Percentiles rank a stretch among this genome's conserved stretches.
phyloP scores from a whole-genome alignment of 176 grass and related monocot species.

The Triticum timopheevii region DNA sequence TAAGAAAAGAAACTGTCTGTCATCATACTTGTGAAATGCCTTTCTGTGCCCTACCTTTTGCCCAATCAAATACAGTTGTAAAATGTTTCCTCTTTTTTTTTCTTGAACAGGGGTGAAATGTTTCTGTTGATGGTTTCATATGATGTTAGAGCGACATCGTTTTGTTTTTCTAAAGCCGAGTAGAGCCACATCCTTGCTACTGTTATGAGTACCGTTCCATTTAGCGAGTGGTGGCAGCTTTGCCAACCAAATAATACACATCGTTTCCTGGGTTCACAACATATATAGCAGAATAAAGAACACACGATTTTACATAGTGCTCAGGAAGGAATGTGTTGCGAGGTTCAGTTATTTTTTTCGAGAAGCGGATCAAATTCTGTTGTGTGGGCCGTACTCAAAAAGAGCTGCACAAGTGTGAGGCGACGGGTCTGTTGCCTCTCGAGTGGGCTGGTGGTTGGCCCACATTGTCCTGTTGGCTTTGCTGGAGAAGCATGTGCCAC shows the following conservation, averaged over 20 bases:
- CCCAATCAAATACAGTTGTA: conserved; percentile 5
- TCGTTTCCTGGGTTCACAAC: no score
- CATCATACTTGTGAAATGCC: neutral
- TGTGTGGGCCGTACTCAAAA: no score
- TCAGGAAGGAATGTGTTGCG: neutral
- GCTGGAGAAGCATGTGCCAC: neutral
- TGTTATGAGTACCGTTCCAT: no score
- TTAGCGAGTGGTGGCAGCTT: no score
- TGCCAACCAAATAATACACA: no score
- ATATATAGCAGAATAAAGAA: neutral
- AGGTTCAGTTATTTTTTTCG: no score
- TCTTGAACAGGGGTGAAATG: no score
- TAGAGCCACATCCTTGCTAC: no score
- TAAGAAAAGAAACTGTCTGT: conserved; percentile 34
- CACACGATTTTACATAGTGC: neutral
- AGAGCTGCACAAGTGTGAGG: no score
- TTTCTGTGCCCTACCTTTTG: neutral
- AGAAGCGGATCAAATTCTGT: no score
- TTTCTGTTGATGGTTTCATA: neutral
- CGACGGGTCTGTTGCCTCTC: no score
- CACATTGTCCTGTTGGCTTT: neutral
- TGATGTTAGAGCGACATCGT: neutral
- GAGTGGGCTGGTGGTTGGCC: no score
- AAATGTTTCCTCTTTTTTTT: neutral
- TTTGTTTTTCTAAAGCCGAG: neutral